Evolutionary conservation across 768 basidiomycete species (phyloP), one percentile per base, ranked within the genome.

Genomic region (Russula brevipes): DNA sequence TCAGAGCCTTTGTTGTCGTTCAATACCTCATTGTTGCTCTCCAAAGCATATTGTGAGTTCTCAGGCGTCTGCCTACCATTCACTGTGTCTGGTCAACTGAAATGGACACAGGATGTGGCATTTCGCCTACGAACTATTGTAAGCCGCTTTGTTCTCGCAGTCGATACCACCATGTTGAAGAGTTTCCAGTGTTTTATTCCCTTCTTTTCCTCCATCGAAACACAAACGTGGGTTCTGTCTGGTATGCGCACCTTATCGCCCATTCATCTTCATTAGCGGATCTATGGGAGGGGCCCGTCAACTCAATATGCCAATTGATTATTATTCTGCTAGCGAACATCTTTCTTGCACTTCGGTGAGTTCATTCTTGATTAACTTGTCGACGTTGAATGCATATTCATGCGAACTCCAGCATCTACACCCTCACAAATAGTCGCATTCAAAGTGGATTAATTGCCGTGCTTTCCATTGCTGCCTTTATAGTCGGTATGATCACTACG

Each of bases 311-410:
- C 8, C 57, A 47, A 39, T 39, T 47, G 5, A 31, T 50, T 24
- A 8, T 50, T 35, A 38, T 52, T 24, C n/a, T 59, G 10, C 35
- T 36, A 1, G 49, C 58, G 10, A 51, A 59, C 41, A 19, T 42
- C 31, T 59, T 59, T 39, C 50, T 59, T 36, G 50, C 58, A 7
- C 5, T 5, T n/a, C 58, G 58, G 58, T 59, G 31, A 24, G 51
- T 59, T 36, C 8, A 33, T 35, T 31, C 7, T 16, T 44, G 5
- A 19, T 33, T 41, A 17, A 5, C 33, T n/a, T 17, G 39, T 41
- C 50, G 41, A 17, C 9, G 2, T 31, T 53, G 30, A 24, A 17
- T 19, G 6, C 5, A 24, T 16, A 19, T 16, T 45, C 50, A 35
- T 45, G n/a, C 5, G 8, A 11, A 2, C 7, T 16, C 12, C 30